Base-by-base conservation (phyloP, 768 basidiomycete genomes). In the Strobilomyces echinocephalus region DNA sequence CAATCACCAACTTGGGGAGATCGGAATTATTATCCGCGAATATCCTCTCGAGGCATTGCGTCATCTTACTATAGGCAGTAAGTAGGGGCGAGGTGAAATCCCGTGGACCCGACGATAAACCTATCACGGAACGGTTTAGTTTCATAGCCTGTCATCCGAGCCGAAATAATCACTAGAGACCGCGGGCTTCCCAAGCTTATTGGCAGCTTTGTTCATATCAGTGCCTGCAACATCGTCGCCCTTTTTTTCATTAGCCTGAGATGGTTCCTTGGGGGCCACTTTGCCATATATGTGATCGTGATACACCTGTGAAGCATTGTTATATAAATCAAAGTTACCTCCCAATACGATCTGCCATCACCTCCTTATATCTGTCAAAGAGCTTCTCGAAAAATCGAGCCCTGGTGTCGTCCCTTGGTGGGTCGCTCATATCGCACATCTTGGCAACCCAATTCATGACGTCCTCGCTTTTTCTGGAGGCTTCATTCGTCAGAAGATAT, bases 1-100 rank as follows among this genome's bases (percentile, higher is more conserved):
- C 61, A 18, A 63, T 63, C 15, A 63, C 39, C 40, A 63, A 16
- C 34, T 46, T 55, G 1, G 54, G 52, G 3, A 0, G 3, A 10
- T 39, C 5, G 1, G 36, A 10, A 5, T 30, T 1, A 5, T 30
- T 1, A 3, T 35, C 26, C 1, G 38, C 0, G 3, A 57, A 49
- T 10, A 46, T 15, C 3, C 3, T 34, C 43, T 44, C 43, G 8
- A 31, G 43, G 16, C 28, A 44, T 4, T 8, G 8, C 2, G 18
- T 16, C 50, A 41, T 39, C 21, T 18, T 35, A 2, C 7, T 15
- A 41, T 52, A 55, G 24, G 54, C 26, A 9, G 15, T 44, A 1
- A 6, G 30, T 5, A 44, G 28, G n/a, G 16, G 8, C 43, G 5
- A 8, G 11, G 15, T 16, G 16, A 30, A 18, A 31, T 44, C 28